phyloP scores from a whole-genome alignment of 768 basidiomycete genomes.

The Psilocybe sp. region DNA sequence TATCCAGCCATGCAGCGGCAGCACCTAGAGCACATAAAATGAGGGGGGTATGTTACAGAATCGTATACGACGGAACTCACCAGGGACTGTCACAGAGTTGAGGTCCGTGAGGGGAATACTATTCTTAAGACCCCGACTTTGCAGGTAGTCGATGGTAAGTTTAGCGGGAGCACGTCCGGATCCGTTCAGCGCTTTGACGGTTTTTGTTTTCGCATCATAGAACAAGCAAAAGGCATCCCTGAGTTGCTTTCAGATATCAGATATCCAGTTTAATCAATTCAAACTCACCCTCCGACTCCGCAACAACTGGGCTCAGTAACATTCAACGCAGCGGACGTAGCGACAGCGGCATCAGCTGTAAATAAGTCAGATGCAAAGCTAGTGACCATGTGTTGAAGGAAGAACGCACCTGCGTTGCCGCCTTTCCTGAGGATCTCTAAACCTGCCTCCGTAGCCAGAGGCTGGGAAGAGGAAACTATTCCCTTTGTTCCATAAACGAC shows the following conservation, averaged over 20 bases:
- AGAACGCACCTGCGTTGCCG: conserved; percentile 84
- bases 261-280: conserved; percentile 5
- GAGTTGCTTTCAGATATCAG: conserved; percentile 2
- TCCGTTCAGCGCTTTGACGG: conserved; percentile 87
- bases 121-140: conserved; percentile 65
- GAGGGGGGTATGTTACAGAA: not conserved
- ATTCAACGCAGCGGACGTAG: conserved; percentile 88
- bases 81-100: conserved; percentile 90
- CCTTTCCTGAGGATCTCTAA: conserved; percentile 89
- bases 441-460: conserved; percentile 88
- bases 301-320: conserved; percentile 86
- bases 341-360: conserved; percentile 90
- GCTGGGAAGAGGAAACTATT: conserved; percentile 85
- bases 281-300: conserved; percentile 82
- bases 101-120: conserved; percentile 78
- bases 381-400: not conserved
- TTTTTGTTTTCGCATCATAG: conserved; percentile 80
- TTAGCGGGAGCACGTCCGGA: conserved; percentile 85
- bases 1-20: conserved; percentile 95
- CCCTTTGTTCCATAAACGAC: conserved; percentile 87
- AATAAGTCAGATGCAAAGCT: not conserved
- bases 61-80: conserved; percentile 21
- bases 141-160: conserved; percentile 71
- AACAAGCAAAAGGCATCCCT: conserved; percentile 93
- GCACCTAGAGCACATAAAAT: conserved; percentile 48